phyloP scores from a whole-genome alignment of 2,329 filamentous ascomycete genomes.

The Colletotrichum magnum region DNA sequence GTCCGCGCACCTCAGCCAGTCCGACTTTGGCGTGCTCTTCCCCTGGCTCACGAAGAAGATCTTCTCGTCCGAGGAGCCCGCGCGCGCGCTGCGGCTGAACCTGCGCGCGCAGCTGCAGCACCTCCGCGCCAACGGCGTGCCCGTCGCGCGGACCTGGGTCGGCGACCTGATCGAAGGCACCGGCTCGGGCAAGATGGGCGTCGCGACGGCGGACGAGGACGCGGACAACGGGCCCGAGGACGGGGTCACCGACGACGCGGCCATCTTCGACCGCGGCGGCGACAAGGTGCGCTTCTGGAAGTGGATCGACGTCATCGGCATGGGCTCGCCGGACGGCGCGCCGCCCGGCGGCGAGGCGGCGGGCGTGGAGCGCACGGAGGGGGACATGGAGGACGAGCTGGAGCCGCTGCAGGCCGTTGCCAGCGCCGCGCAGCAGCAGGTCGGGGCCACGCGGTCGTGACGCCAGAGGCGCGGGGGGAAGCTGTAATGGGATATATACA shows the following conservation, averaged over 20 bases:
- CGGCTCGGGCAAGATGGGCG: conserved; percentile 51
- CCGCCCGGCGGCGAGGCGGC: conserved; percentile 20
- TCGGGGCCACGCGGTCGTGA: conserved; percentile 12
- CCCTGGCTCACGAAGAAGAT: conserved; percentile 76
- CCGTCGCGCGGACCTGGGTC: conserved; percentile 64
- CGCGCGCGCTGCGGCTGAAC: conserved; percentile 67
- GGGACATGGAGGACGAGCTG: conserved; percentile 41
- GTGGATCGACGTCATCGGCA: conserved; percentile 67
- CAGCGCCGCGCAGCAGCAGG: conserved; percentile 28
- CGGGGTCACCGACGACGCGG: conserved; percentile 62
- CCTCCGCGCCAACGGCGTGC: conserved; percentile 63
- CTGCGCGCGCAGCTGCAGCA: conserved; percentile 65
- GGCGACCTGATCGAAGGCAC: conserved; percentile 66
- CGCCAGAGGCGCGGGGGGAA: not conserved
- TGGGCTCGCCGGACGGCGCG: conserved; percentile 52
- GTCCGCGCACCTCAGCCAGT: conserved; percentile 86
- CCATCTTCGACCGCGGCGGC: conserved; percentile 63
- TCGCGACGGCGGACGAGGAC: conserved; percentile 12
- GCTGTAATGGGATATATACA: not conserved
- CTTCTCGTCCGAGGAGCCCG: conserved; percentile 70
- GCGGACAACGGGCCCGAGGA: conserved; percentile 47
- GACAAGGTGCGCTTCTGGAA: conserved; percentile 62
- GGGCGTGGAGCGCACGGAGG: conserved; percentile 30
- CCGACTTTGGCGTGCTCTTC: conserved; percentile 87
- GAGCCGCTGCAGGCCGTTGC: conserved; percentile 40